Percentiles rank a stretch among this genome's conserved stretches.
phyloP scores from a whole-genome alignment of 192 early-diverging fungal genomes.

The Linnemannia elongata region DNA sequence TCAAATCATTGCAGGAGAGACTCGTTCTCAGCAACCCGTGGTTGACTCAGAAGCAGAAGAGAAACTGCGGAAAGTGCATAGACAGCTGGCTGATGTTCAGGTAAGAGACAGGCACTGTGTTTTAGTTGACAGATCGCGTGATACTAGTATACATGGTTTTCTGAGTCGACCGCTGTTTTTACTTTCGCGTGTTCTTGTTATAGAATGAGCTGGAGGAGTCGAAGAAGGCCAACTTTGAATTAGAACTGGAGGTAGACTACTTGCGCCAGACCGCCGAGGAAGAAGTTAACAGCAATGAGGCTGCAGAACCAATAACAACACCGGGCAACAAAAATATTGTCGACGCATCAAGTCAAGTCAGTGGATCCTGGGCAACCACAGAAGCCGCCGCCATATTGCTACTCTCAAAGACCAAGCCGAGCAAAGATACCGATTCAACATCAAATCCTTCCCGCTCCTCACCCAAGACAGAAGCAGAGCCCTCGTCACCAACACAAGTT shows the following conservation, averaged over 20 bases:
- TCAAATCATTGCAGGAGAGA: constrained; percentile 34
- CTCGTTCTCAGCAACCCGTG: neutral
- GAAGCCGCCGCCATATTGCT: neutral
- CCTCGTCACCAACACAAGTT: neutral
- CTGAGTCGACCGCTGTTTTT: neutral
- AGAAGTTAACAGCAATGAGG: neutral
- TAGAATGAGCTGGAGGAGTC: neutral
- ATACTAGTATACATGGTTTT: neutral
- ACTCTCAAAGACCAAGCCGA: neutral
- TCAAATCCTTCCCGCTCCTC: neutral
- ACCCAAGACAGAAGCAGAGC: neutral
- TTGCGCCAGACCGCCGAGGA: neutral
- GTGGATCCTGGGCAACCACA: constrained; percentile 26
- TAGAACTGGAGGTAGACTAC: neutral
- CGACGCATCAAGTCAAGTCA: constrained; percentile 30
- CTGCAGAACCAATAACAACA: neutral
- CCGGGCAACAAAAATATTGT: neutral
- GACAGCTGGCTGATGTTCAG: constrained; percentile 15
- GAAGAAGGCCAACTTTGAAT: neutral
- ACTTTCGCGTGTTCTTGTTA: neutral
- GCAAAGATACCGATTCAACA: neutral
- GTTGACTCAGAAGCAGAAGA: constrained; percentile 10
- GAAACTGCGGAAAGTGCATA: constrained; percentile 2
- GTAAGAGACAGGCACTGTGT: neutral
- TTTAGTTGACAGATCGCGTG: neutral